Conservation (phyloP, 306 rosid species). For the Ceratonia siliqua region DNA sequence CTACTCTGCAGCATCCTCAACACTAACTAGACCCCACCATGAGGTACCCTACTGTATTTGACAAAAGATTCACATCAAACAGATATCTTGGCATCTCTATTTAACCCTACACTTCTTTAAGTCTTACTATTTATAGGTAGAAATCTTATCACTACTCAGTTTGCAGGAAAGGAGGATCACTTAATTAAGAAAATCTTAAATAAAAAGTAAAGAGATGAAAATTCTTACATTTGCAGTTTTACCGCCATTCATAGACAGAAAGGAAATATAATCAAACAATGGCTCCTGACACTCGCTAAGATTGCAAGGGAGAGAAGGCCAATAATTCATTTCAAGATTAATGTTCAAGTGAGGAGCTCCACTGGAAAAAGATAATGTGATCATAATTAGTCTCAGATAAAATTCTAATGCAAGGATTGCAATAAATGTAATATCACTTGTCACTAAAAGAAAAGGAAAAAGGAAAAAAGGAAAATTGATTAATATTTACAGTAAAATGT, state of each 20-base stretch:
- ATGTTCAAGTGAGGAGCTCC: constrained; percentile 87
- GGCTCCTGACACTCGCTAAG: constrained; percentile 85
- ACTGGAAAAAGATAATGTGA: constrained; percentile 41
- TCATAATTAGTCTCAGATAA: constrained; percentile 29
- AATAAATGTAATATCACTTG: constrained; percentile 7
- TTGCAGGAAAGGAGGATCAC: background rate
- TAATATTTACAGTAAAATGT: background rate
- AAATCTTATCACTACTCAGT: background rate
- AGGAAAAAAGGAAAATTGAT: background rate
- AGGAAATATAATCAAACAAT: constrained; percentile 55
- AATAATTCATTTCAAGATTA: constrained; percentile 82
- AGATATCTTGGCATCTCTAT: background rate
- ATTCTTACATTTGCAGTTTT: constrained; percentile 69
- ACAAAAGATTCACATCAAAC: background rate
- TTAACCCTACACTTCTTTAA: background rate
- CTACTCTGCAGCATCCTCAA: background rate
- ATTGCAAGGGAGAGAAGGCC: constrained; percentile 91
- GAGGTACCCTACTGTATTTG: background rate
- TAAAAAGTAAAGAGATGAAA: background rate
- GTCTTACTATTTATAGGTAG: background rate
- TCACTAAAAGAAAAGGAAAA: background rate
- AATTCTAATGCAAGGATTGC: constrained; percentile 16
- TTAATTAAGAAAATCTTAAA: background rate
- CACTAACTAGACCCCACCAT: background rate
- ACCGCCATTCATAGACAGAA: constrained; percentile 60